Evolutionary conservation across 1,139 yeast species (phyloP), one percentile per base, ranked within the genome.

Genomic region (Cylindricascospora bacillispora): DNA sequence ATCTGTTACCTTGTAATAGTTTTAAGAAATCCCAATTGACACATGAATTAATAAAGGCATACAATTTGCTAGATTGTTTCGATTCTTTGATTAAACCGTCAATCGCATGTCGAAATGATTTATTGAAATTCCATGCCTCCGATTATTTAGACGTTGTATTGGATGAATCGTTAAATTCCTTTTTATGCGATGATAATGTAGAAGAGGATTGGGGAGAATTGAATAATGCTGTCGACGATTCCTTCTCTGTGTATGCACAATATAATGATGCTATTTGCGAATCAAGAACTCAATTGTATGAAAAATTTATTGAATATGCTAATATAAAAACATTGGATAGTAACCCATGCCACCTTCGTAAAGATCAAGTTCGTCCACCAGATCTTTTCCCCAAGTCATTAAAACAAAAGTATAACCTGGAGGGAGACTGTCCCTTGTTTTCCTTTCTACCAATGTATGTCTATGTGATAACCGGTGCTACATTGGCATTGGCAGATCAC

Each of bases 371-470:
- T n/a, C n/a, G n/a, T n/a, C n/a, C n/a, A n/a, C n/a, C 13, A 22
- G 6, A 24, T 32, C 14, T n/a, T n/a, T n/a, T n/a, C n/a, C n/a
- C n/a, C n/a, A n/a, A n/a, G n/a, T n/a, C n/a, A n/a, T n/a, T n/a
- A n/a, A 18, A 18, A 10, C 21, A 22, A 19, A n/a, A 30, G 22
- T 63, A 36, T 41, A 75, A 76, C 0, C 55, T 75, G 5, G 49
- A 55, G 12, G 67, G 70, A 40, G 93, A 80, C 47, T 79, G 89
- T 47, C 77, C 77, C 2, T 46, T 67, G 1, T 79, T 80, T 41
- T 67, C 73, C 0, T 60, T 57, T 6, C 49, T 80, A 48, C 56
- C 59, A 2, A 58, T 62, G 36, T 78, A 79, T 39, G 65, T 70
- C 5, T 50, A 49, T 19, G 48, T 59, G 1, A 57, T 67, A 0